Conservation (phyloP, 202 grass and related monocot species). For the Carex sylvatica region DNA sequence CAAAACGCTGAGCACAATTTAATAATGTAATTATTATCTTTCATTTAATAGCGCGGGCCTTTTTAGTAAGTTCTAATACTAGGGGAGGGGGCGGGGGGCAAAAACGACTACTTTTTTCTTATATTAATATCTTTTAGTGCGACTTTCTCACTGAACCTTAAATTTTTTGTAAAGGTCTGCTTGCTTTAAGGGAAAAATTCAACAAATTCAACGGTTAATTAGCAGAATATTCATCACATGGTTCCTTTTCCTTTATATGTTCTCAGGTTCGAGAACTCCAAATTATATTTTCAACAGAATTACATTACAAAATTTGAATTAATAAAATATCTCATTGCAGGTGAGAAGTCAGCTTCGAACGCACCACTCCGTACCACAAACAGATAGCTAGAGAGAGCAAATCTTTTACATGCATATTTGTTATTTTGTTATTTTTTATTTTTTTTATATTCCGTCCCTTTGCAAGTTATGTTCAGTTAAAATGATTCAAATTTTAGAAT, state of each 20-base stretch:
- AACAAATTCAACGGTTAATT: neutral
- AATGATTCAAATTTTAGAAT: slow-evolving; percentile 35
- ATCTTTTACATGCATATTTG: slow-evolving; percentile 12
- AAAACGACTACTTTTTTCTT: too few species aligned
- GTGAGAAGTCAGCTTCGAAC: neutral
- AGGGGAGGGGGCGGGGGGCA: too few species aligned
- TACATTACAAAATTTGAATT: neutral
- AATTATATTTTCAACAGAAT: neutral
- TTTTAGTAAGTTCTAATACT: too few species aligned
- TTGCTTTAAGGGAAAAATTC: neutral
- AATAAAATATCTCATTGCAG: neutral
- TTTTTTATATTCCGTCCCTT: neutral
- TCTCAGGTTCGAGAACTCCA: neutral
- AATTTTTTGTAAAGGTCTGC: neutral
- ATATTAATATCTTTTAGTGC: too few species aligned
- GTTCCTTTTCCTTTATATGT: neutral
- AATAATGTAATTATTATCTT: neutral
- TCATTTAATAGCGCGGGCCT: too few species aligned
- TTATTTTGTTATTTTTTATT: neutral
- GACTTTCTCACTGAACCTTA: too few species aligned
- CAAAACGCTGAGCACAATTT: neutral
- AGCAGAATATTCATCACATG: neutral
- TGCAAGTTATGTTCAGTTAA: neutral
- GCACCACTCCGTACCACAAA: neutral
- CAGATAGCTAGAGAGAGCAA: neutral